Evolutionary conservation across 352 stramenopile species (phyloP).

Genomic region (Globisporangium cylindrosporum): DNA sequence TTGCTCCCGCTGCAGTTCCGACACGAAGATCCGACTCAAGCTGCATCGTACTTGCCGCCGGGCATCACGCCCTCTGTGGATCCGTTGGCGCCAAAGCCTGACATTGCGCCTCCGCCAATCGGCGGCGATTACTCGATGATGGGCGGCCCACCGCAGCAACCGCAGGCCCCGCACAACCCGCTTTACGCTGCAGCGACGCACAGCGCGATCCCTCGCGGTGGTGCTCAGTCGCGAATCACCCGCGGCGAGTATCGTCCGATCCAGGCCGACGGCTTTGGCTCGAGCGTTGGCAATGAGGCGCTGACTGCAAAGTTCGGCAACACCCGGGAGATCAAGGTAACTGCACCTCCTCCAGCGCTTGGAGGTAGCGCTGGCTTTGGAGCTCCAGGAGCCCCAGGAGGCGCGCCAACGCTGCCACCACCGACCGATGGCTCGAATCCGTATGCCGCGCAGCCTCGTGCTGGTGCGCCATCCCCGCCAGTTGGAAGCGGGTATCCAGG

Average conservation of each 20-base stretch:
- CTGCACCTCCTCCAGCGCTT: conserved; percentile 57
- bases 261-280: conserved; percentile 86
- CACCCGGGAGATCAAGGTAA: conserved; percentile 75
- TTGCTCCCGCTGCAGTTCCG: conserved; percentile 86
- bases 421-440: conserved; percentile 43
- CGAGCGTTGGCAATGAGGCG: conserved; percentile 85
- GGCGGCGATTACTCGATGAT: conserved; percentile 47
- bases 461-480: conserved; percentile 17
- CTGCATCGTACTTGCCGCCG: conserved; percentile 55
- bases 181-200: conserved; percentile 78
- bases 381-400: not conserved
- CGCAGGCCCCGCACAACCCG: conserved; percentile 40
- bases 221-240: conserved; percentile 46
- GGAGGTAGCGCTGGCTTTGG: conserved; percentile 4
- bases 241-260: conserved; percentile 80
- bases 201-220: conserved; percentile 69
- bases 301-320: conserved; percentile 90
- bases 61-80: conserved; percentile 78
- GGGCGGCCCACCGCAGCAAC: conserved; percentile 17
- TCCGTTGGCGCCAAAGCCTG: conserved; percentile 53
- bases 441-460: conserved; percentile 44
- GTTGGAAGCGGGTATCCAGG: conserved; percentile 35
- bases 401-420: conserved; percentile 17
- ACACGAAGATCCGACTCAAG: conserved; percentile 73
- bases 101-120: conserved; percentile 63